phyloP scores from a whole-genome alignment of 2,329 filamentous ascomycete genomes.

The Fusarium gaditjirri region DNA sequence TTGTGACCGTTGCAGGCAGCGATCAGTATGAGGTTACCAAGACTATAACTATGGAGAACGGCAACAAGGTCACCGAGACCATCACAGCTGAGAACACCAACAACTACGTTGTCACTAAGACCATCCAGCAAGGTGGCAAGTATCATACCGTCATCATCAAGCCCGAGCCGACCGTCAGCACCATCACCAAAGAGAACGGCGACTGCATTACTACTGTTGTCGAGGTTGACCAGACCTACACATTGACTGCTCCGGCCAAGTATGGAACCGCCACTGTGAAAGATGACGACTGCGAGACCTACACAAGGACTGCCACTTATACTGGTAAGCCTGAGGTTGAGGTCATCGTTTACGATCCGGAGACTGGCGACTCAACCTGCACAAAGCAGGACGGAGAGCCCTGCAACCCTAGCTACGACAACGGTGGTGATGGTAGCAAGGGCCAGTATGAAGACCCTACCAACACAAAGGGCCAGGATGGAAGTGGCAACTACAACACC shows the following conservation, averaged over 20 bases:
- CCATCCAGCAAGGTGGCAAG: conserved; percentile 37
- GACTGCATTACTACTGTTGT: conserved; percentile 32
- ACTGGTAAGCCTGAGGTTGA: conserved; percentile 44
- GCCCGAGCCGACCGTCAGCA: conserved; percentile 27
- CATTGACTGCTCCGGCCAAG: conserved; percentile 41
- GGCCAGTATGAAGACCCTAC: conserved; percentile 12
- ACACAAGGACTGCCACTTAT: conserved; percentile 32
- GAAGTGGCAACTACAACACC: conserved; percentile 6
- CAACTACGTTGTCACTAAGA: conserved; percentile 36
- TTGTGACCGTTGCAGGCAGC: conserved; percentile 12
- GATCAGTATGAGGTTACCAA: conserved; percentile 11
- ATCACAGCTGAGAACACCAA: conserved; percentile 29
- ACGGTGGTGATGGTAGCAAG: conserved; percentile 14
- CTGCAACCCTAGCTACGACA: conserved; percentile 34
- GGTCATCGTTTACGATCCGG: conserved; percentile 47
- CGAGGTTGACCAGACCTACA: conserved; percentile 26
- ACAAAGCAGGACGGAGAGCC: conserved; percentile 43
- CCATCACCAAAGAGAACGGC: conserved; percentile 36
- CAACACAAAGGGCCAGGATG: conserved; percentile 20
- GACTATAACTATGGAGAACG: conserved; percentile 29
- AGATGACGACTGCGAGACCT: conserved; percentile 28
- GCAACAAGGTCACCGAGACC: conserved; percentile 27
- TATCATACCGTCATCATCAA: conserved; percentile 38
- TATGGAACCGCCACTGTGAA: conserved; percentile 42
- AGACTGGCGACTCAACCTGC: conserved; percentile 47